phyloP scores from a whole-genome alignment of 23 red algal species.

The Cyanidiococcus yangmingshanensis region DNA sequence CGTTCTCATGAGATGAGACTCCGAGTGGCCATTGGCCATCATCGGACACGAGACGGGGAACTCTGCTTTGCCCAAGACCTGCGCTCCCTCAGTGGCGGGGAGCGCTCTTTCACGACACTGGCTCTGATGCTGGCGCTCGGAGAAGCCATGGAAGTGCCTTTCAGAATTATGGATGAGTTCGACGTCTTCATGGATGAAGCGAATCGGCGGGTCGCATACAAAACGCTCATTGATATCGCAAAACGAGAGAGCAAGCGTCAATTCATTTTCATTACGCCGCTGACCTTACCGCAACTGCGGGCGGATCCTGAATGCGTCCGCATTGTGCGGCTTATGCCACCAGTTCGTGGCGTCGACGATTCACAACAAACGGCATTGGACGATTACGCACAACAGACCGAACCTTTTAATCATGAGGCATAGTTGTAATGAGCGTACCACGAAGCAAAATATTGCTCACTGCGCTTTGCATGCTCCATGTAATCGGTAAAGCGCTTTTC shows the following conservation, averaged over 20 bases:
- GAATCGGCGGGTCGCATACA: slow-evolving; percentile 57
- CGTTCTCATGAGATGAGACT: slow-evolving; percentile 41
- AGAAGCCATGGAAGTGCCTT: slow-evolving; percentile 63
- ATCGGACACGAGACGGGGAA: slow-evolving; percentile 52
- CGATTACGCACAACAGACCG: neutral
- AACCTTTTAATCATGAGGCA: neutral
- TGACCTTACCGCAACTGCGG: slow-evolving; percentile 33
- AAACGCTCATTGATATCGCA: slow-evolving; percentile 52
- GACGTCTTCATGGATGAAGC: slow-evolving; percentile 96
- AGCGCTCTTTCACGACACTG: slow-evolving; percentile 72
- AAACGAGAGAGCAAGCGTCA: slow-evolving; percentile 43
- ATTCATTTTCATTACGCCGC: slow-evolving; percentile 84
- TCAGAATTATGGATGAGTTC: slow-evolving; percentile 91
- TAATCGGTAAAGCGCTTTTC: no score
- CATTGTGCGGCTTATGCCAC: slow-evolving; percentile 9
- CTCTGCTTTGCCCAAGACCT: slow-evolving; percentile 44
- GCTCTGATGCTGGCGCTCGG: slow-evolving; percentile 77
- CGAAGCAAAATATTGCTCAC: no score
- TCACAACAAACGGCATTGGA: neutral
- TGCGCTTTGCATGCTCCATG: no score
- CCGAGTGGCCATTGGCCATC: slow-evolving; percentile 42
- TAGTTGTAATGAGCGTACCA: no score
- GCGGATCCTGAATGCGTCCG: slow-evolving; percentile 3
- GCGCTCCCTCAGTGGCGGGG: slow-evolving; percentile 64
- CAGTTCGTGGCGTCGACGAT: neutral